Base-by-base conservation (phyloP, 1,284 basidiomycete genomes). In the Rhodotorula mucilaginosa region DNA sequence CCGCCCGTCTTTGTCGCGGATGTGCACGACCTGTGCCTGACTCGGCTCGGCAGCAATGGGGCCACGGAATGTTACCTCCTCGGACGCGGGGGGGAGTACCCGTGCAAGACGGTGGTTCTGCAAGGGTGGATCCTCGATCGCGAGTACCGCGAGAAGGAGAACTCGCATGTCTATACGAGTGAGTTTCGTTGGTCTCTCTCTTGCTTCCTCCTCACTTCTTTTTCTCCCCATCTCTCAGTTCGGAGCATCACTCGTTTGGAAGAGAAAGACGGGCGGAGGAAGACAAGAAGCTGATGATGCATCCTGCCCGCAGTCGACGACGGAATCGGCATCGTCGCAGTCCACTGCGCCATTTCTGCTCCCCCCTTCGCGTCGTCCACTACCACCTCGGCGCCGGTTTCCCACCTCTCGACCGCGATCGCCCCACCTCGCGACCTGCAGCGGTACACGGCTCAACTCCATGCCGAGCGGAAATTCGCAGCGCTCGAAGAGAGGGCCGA, bases 271-370 rank as follows among this genome's bases (percentile, higher is more conserved):
- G 34, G 34, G 34, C 34, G 34, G 39, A 44, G 39, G 39, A 44
- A 44, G 2, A 44, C 39, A 44, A 44, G 10, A 19, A 31, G 16
- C 29, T 47, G 44, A 62, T 19, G 3, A 7, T 6, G 34, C 60
- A 19, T 10, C 29, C 6, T 6, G 1, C 48, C 7, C 1, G 39
- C 65, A 74, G 73, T 74, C 61, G 73, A 74, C 54, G 73, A 74
- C 47, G 73, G 73, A 12, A 74, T 70, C 15, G 70, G 49, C 13
- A 54, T 72, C 18, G 10, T 72, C 26, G 21, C 57, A 39, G 64
- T 72, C 34, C 19, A 59, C 6, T 69, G 63, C 26, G 31, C 67
- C 2, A 21, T 29, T 21, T 34, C 48, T 7, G 31, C 58, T 18
- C 44, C 23, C 46, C 51, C 63, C 26, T 31, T 3, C 29, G 15